A percentile compares a stretch with the other conserved stretches of the same genome.
These are phyloP conservation scores for Venturia nashicola DNA, from an alignment of 2,329 filamentous ascomycete genomes.

Conservation along the genomic window DNA sequence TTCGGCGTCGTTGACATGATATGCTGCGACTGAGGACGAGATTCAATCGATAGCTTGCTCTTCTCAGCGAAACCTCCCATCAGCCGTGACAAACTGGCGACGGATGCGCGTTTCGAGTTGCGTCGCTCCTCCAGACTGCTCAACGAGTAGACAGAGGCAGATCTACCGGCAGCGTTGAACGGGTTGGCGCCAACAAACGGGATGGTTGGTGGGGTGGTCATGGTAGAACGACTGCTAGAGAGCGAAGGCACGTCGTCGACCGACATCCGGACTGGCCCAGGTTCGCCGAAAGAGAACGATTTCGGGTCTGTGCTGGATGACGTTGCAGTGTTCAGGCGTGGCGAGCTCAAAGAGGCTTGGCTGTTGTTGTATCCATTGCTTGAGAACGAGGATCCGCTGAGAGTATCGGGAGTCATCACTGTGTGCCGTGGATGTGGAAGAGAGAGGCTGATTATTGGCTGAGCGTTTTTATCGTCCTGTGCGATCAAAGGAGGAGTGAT, in stretches of 20 bases:
- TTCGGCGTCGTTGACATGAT: conserved; percentile 32
- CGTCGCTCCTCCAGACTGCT: conserved; percentile 36
- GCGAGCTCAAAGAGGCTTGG: conserved; percentile 56
- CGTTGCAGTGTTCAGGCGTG: conserved; percentile 61
- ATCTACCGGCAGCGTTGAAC: conserved; percentile 19
- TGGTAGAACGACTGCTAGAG: conserved; percentile 66
- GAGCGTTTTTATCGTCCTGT: conserved; percentile 22
- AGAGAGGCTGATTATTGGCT: conserved; percentile 24
- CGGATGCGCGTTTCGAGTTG: conserved; percentile 55
- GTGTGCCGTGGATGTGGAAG: conserved; percentile 29
- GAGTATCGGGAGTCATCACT: conserved; percentile 51
- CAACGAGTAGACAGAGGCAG: conserved; percentile 28
- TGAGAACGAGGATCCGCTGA: conserved; percentile 43
- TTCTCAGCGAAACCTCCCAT: conserved; percentile 62
- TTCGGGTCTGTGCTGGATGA: conserved; percentile 56
- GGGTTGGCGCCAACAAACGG: conserved; percentile 26
- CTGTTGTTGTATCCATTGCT: conserved; percentile 52
- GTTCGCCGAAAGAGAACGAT: conserved; percentile 51
- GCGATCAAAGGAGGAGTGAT: conserved; percentile 23
- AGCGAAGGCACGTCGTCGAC: conserved; percentile 62
- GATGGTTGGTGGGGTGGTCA: conserved; percentile 46
- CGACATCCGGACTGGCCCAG: conserved; percentile 56
- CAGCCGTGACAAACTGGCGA: conserved; percentile 64
- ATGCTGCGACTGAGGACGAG: conserved; percentile 33
- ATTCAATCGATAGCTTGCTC: conserved; percentile 62